Conservation (phyloP, 148 eudicot species). For the Fallopia convolvulus region DNA sequence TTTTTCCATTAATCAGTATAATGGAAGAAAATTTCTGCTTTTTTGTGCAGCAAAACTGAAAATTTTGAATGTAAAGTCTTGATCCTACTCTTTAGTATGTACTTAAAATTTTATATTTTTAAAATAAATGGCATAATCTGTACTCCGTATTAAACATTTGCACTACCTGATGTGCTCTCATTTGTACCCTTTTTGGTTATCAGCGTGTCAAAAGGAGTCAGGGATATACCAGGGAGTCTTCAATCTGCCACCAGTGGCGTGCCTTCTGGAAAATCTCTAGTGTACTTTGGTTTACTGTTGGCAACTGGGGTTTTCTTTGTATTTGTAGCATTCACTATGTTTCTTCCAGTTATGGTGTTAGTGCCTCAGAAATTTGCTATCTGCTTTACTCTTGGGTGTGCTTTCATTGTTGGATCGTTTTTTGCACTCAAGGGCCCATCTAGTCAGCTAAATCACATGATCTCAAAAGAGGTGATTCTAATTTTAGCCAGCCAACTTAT, state of each 20-base stretch:
- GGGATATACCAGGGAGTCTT: constrained; percentile 79
- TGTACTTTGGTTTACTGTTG: constrained; percentile 86
- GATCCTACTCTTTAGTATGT: background rate
- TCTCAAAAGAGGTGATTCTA: constrained; percentile 67
- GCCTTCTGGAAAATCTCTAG: constrained; percentile 89
- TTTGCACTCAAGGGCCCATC: constrained; percentile 88
- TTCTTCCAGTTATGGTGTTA: constrained; percentile 91
- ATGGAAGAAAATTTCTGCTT: background rate
- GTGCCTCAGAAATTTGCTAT: constrained; percentile 96
- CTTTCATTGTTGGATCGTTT: constrained; percentile 82
- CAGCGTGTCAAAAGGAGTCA: constrained; percentile 94
- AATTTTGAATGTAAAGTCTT: background rate
- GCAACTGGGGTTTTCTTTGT: constrained; percentile 91
- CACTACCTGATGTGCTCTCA: background rate
- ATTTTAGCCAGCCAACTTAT: background rate
- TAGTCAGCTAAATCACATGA: constrained; percentile 87
- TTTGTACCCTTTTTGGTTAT: constrained; percentile 8
- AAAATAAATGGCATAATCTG: background rate
- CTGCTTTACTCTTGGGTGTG: constrained; percentile 89
- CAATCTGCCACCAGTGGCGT: constrained; percentile 85
- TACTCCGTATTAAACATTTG: background rate
- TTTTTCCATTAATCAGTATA: background rate
- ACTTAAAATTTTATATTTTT: background rate
- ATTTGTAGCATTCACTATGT: constrained; percentile 90
- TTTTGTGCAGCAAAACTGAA: background rate